Percentiles rank a stretch among this genome's conserved stretches.
phyloP scores from a whole-genome alignment of 139 green algal genomes.

The Chlamydomonas incerta region DNA sequence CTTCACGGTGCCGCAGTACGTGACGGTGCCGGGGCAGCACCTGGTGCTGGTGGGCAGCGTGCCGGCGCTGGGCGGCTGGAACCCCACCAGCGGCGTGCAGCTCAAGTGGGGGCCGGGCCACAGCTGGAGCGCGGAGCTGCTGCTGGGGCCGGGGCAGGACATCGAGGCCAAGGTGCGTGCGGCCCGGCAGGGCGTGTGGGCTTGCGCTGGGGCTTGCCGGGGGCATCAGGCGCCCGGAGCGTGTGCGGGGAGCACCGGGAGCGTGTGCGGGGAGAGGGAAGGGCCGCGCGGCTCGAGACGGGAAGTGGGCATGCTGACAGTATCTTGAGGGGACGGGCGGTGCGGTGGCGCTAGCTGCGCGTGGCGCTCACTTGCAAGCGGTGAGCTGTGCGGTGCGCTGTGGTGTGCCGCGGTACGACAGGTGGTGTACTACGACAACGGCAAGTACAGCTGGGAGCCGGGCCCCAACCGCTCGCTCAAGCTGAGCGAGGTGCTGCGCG shows the following conservation, averaged over 20 bases:
- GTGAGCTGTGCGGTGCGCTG: too few relatives aligned
- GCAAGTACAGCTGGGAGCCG: slow-evolving; percentile 38
- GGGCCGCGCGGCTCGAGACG: too few relatives aligned
- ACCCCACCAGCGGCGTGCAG: slow-evolving; percentile 36
- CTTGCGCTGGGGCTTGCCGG: too few relatives aligned
- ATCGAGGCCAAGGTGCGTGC: slow-evolving; percentile 46
- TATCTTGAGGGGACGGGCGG: too few relatives aligned
- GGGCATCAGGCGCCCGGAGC: too few relatives aligned
- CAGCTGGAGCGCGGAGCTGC: slow-evolving; percentile 39
- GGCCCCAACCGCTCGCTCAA: slow-evolving; percentile 36
- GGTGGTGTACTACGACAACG: slow-evolving; percentile 43
- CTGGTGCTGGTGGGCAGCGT: slow-evolving; percentile 50
- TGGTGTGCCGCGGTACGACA: neutral
- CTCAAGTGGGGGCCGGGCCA: slow-evolving; percentile 29
- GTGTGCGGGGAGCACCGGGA: neutral
- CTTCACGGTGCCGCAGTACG: slow-evolving; percentile 51
- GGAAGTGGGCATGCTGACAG: too few relatives aligned
- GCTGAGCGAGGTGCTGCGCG: slow-evolving; percentile 18
- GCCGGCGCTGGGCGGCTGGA: slow-evolving; percentile 44
- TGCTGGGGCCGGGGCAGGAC: slow-evolving; percentile 22
- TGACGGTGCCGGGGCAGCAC: slow-evolving; percentile 49
- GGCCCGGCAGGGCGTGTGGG: too few relatives aligned
- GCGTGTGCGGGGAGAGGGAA: too few relatives aligned
- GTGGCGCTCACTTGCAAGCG: too few relatives aligned
- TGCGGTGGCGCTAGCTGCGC: too few relatives aligned